These are phyloP conservation scores for Teunomyces atbi DNA, from an alignment of 805 yeast genomes.

Conservation along the genomic window DNA sequence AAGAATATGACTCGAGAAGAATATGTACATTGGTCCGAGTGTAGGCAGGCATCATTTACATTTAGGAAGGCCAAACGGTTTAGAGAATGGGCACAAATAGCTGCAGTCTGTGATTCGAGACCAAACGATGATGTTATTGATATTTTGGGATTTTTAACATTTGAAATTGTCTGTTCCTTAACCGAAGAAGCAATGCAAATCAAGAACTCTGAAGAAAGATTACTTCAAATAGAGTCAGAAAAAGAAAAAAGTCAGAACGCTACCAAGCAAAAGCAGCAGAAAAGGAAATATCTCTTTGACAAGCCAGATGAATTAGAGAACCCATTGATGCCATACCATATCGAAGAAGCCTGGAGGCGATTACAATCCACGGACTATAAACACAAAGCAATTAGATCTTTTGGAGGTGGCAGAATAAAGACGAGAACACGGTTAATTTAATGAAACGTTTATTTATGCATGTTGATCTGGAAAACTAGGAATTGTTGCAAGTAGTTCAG, in stretches of 20 bases:
- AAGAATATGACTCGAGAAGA: slow-evolving; percentile 93
- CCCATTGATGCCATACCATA: slow-evolving; percentile 77
- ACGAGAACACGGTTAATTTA: slow-evolving; percentile 52
- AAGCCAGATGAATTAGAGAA: slow-evolving; percentile 82
- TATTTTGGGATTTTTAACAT: slow-evolving; percentile 90
- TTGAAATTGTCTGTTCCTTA: slow-evolving; percentile 91
- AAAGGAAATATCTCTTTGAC: slow-evolving; percentile 66
- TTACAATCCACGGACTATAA: slow-evolving; percentile 58
- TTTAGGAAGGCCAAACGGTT: slow-evolving; percentile 92
- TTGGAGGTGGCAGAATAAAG: slow-evolving; percentile 64
- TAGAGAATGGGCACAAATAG: slow-evolving; percentile 92
- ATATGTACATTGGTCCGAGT: slow-evolving; percentile 98
- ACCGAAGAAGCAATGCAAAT: slow-evolving; percentile 89
- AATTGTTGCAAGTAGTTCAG: slow-evolving; percentile 14
- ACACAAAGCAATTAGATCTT: slow-evolving; percentile 65
- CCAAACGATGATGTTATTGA: slow-evolving; percentile 97
- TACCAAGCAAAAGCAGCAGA: slow-evolving; percentile 29
- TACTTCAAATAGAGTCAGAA: slow-evolving; percentile 29
- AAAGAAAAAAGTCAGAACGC: slow-evolving; percentile 23
- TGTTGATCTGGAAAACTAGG: neutral
- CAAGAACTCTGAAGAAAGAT: slow-evolving; percentile 62
- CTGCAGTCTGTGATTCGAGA: slow-evolving; percentile 79
- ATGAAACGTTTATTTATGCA: slow-evolving; percentile 1
- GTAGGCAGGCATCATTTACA: slow-evolving; percentile 96
- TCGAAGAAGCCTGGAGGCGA: slow-evolving; percentile 86